Conservation (phyloP, 1,284 basidiomycete genomes). For the Lentinula novae-zelandiae region DNA sequence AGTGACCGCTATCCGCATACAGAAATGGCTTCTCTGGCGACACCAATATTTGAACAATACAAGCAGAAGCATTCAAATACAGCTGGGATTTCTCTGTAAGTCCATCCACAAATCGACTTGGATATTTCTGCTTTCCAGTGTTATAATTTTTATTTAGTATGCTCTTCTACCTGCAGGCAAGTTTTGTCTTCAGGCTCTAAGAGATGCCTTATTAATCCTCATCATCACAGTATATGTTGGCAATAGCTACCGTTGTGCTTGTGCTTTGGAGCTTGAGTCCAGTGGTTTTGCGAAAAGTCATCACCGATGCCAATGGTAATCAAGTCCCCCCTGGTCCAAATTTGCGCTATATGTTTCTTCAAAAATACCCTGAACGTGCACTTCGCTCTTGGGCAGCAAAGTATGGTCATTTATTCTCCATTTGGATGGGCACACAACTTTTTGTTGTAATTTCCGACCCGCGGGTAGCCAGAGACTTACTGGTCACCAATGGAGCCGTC, state of each 20-base stretch:
- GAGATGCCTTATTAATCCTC: not conserved
- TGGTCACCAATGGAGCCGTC: slow-evolving; percentile 39
- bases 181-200: not conserved
- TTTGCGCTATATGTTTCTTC: slow-evolving; percentile 7
- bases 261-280: slow-evolving; percentile 1
- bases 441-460: slow-evolving; percentile 41
- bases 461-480: slow-evolving; percentile 34
- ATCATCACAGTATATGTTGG: not conserved
- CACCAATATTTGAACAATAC: too few relatives aligned
- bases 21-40: too few relatives aligned
- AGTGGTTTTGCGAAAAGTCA: not conserved
- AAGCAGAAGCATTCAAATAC: not conserved
- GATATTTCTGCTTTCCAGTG: too few relatives aligned
- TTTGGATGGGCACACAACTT: slow-evolving; percentile 33
- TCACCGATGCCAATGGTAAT: slow-evolving; percentile 1
- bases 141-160: not conserved
- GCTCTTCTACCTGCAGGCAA: not conserved
- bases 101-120: too few relatives aligned
- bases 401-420: slow-evolving; percentile 29
- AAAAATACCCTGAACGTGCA: slow-evolving; percentile 30
- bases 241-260: not conserved
- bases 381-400: slow-evolving; percentile 34
- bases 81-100: not conserved
- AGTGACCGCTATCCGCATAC: too few relatives aligned
- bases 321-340: slow-evolving; percentile 5